These are phyloP conservation scores for Crithidia fasciculata DNA, from an alignment of 208 protist genomes.

Conservation along the genomic window DNA sequence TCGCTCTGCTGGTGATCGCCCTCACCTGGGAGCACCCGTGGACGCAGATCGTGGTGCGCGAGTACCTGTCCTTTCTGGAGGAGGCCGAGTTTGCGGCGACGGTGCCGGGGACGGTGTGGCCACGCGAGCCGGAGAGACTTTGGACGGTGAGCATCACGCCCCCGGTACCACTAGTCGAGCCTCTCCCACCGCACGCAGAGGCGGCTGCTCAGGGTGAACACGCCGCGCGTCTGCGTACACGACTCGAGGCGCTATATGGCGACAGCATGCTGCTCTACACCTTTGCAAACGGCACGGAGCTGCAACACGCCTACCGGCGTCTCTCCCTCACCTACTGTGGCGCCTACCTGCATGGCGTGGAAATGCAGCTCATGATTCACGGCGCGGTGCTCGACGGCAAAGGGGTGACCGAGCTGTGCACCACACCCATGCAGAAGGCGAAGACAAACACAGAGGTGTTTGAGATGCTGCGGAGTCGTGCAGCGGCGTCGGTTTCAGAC, in stretches of 20 bases:
- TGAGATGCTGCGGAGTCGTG: constrained; percentile 9
- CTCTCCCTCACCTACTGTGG: constrained; percentile 21
- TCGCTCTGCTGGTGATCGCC: constrained; percentile 2
- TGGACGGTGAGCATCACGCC: constrained; percentile 4
- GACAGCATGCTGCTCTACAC: constrained; percentile 94
- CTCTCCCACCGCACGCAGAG: neutral
- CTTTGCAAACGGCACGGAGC: constrained; percentile 96
- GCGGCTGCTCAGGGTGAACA: neutral
- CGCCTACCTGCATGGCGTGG: constrained; percentile 5
- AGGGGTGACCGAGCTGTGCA: constrained; percentile 25
- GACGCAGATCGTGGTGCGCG: constrained; percentile 12
- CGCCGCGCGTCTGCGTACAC: neutral
- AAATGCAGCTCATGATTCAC: constrained; percentile 22
- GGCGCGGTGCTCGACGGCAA: constrained; percentile 25
- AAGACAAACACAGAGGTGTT: constrained; percentile 28
- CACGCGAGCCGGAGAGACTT: constrained; percentile 25
- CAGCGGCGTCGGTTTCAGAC: neutral
- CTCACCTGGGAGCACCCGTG: constrained; percentile 22
- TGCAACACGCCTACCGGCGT: constrained; percentile 56
- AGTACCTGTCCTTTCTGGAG: constrained; percentile 5
- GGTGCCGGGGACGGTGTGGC: constrained; percentile 15
- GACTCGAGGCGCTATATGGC: constrained; percentile 30
- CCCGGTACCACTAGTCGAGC: neutral
- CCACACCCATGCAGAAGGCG: constrained; percentile 20
- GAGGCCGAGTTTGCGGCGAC: neutral